Base-by-base conservation (phyloP, 2,329 filamentous ascomycete genomes). In the Alternaria triticimaculans region DNA sequence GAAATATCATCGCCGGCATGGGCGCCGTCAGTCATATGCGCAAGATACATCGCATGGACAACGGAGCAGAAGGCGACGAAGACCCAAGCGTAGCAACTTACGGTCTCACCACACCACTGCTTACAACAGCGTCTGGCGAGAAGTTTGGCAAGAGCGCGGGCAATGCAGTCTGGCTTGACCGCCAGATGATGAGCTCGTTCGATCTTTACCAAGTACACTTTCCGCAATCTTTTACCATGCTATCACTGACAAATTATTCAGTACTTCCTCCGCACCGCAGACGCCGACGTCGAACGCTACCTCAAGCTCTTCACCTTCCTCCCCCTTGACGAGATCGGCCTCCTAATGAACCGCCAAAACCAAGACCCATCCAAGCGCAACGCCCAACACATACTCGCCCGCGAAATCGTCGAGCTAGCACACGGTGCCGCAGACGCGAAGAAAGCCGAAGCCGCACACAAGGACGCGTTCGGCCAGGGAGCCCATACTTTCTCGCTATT, bases 71-170 rank as follows among this genome's bases (percentile, higher is more conserved):
- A 43, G 56, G 55, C 4, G 63, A 72, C 60, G 64, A 84, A 59
- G 72, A 84, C 43, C 79, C 79, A 8, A 70, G 79, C 20, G 70
- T 73, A 20, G 73, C 82, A 23, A 93, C 94, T 0, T 87, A 95
- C 65, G 96, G 96, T 8, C 91, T 99, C 70, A 98, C 96, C 0
- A 93, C 95, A 1, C 96, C 96, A 0, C 87, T 99, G 2, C 84
- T 99, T 41, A 97, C 94, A 0, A 94, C 95, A 56, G 85, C 92
- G 1, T 88, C 92, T 1, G 96, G 96, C 18, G 89, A 88, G 76
- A 99, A 99, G 80, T 94, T 98, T 72, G 96, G 96, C 55, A 99
- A 99, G 83, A 96, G 90, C 66, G 92, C 93, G 2, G 95, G 94
- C 25, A 98, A 98, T 78, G 94, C 95, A 3, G 82, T 99, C 37